Conservation (phyloP, 2,329 filamentous ascomycete species). For the Neonectria neomacrospora region DNA sequence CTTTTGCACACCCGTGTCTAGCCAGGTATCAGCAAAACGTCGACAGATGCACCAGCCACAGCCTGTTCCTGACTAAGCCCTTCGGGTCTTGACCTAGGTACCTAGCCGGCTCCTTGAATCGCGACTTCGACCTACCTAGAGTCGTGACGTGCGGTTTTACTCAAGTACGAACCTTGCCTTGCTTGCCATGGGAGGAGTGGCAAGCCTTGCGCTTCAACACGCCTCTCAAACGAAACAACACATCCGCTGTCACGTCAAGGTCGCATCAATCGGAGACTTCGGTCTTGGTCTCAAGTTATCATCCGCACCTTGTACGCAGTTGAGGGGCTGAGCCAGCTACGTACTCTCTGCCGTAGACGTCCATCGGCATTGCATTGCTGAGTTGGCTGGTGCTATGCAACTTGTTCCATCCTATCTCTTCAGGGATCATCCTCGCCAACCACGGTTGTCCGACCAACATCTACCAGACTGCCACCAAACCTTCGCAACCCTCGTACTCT, state of each 20-base stretch:
- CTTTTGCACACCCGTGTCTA: neutral
- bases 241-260: neutral
- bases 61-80: slow-evolving; percentile 4
- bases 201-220: slow-evolving; percentile 2
- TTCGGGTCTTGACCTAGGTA: neutral
- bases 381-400: slow-evolving; percentile 9
- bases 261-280: neutral
- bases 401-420: slow-evolving; percentile 12
- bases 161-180: neutral
- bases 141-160: neutral
- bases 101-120: no score
- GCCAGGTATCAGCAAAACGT: neutral
- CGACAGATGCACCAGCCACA: slow-evolving; percentile 20
- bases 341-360: neutral
- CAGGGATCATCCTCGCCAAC: slow-evolving; percentile 19
- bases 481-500: neutral
- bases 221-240: neutral
- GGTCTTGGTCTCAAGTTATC: neutral
- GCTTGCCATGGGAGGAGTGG: neutral
- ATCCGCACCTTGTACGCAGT: slow-evolving; percentile 7
- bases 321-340: slow-evolving; percentile 19
- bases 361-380: slow-evolving; percentile 6
- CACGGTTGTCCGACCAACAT: slow-evolving; percentile 18
- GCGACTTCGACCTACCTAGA: neutral
- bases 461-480: slow-evolving; percentile 1